Conservation (phyloP, 1,284 basidiomycete genomes). For the Termitomyces sp. region DNA sequence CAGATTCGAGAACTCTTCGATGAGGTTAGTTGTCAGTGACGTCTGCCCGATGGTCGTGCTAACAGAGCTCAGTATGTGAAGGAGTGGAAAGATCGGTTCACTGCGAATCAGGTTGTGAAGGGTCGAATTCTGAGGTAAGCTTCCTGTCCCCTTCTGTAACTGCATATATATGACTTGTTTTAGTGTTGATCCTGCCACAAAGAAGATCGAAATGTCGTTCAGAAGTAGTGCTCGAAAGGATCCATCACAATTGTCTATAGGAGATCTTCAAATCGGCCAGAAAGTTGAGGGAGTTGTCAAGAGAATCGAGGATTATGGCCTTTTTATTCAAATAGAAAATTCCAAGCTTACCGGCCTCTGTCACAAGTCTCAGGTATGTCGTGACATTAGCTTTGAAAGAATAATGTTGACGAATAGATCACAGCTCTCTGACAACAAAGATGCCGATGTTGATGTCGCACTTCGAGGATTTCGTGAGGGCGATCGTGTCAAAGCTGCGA, state of each 20-base stretch:
- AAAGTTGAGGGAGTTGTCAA: slow-evolving; percentile 74
- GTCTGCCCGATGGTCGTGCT: not conserved
- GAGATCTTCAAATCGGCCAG: slow-evolving; percentile 69
- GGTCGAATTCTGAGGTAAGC: slow-evolving; percentile 77
- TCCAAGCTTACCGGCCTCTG: slow-evolving; percentile 87
- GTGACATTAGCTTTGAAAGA: not conserved
- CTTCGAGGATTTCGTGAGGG: slow-evolving; percentile 83
- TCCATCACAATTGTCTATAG: slow-evolving; percentile 41
- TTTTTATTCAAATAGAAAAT: slow-evolving; percentile 86
- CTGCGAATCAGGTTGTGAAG: slow-evolving; percentile 78
- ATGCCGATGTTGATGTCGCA: slow-evolving; percentile 73
- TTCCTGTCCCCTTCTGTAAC: slow-evolving; percentile 6
- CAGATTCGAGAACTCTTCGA: slow-evolving; percentile 94
- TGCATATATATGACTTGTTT: slow-evolving; percentile 4
- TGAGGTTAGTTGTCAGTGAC: slow-evolving; percentile 50
- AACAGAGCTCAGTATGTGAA: slow-evolving; percentile 70
- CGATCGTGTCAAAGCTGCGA: slow-evolving; percentile 79
- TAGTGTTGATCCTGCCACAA: slow-evolving; percentile 64
- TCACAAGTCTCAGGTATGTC: slow-evolving; percentile 82
- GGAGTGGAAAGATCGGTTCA: slow-evolving; percentile 88
- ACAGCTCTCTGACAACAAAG: slow-evolving; percentile 81
- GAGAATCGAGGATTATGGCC: slow-evolving; percentile 81
- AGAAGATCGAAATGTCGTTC: slow-evolving; percentile 87
- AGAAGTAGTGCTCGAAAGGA: slow-evolving; percentile 49
- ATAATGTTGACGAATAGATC: not conserved